Percentiles rank a stretch among this genome's conserved stretches.
Evolutionary conservation across 768 basidiomycete genomes (phyloP).

Genomic region (Boletus vermiculosoides): DNA sequence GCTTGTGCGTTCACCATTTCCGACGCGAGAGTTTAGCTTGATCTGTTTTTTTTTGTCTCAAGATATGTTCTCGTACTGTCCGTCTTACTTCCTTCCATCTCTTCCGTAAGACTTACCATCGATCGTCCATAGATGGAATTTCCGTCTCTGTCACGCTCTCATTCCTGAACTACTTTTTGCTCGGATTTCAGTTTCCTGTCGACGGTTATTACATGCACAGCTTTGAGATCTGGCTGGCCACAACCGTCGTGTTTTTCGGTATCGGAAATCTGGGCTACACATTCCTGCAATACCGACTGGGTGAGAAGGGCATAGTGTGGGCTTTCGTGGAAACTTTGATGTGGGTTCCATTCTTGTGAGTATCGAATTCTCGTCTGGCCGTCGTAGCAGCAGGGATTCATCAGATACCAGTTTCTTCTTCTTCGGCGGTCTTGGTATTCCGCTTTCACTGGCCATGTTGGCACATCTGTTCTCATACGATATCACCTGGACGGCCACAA

Average conservation of each 20-base stretch:
- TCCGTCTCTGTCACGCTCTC: slow-evolving; percentile 65
- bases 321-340: slow-evolving; percentile 27
- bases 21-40: background rate
- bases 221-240: slow-evolving; percentile 81
- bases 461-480: slow-evolving; percentile 60
- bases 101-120: background rate
- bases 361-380: background rate
- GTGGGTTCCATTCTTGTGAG: slow-evolving; percentile 40
- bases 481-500: slow-evolving; percentile 57
- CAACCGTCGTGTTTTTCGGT: slow-evolving; percentile 74
- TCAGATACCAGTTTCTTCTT: slow-evolving; percentile 41
- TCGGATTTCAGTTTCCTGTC: slow-evolving; percentile 69
- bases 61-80: slow-evolving; percentile 56
- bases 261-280: slow-evolving; percentile 71
- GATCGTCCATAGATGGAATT: slow-evolving; percentile 43
- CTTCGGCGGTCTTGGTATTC: slow-evolving; percentile 57
- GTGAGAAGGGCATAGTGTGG: slow-evolving; percentile 33
- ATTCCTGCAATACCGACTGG: slow-evolving; percentile 70
- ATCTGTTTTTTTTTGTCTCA: background rate
- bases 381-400: slow-evolving; percentile 5
- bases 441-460: slow-evolving; percentile 51
- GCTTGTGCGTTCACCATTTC: slow-evolving; percentile 40
- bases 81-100: slow-evolving; percentile 17
- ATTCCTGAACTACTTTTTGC: slow-evolving; percentile 70
- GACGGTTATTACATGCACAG: slow-evolving; percentile 77